Percentiles rank a stretch among this genome's conserved stretches.
phyloP scores from a whole-genome alignment of 1,139 yeast species.

The Pichia sp. region DNA sequence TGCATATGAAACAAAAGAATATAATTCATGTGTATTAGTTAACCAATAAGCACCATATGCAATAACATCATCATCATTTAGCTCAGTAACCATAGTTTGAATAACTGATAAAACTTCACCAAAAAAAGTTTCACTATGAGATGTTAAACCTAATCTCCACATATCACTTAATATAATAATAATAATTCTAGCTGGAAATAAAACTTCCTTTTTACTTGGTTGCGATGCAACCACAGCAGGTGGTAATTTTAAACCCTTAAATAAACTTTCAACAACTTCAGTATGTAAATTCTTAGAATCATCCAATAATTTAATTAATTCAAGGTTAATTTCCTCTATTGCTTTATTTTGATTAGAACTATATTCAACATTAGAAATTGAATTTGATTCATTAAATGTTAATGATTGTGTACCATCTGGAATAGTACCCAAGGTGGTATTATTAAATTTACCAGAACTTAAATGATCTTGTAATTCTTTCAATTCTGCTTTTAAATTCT shows the following conservation, averaged over 20 bases:
- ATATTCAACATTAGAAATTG: slow-evolving; percentile 12
- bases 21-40: slow-evolving; percentile 91
- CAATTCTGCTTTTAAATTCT: slow-evolving; percentile 48
- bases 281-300: slow-evolving; percentile 74
- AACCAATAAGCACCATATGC: slow-evolving; percentile 97
- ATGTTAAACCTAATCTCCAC: slow-evolving; percentile 96
- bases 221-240: slow-evolving; percentile 74
- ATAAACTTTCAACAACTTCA: slow-evolving; percentile 82
- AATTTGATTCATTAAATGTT: slow-evolving; percentile 14
- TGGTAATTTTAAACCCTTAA: slow-evolving; percentile 86
- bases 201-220: slow-evolving; percentile 81
- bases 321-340: slow-evolving; percentile 66
- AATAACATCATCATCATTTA: slow-evolving; percentile 81
- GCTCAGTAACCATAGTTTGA: slow-evolving; percentile 65
- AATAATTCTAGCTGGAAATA: slow-evolving; percentile 94
- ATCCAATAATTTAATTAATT: slow-evolving; percentile 64
- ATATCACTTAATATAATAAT: slow-evolving; percentile 89
- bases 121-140: slow-evolving; percentile 84
- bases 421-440: slow-evolving; percentile 18
- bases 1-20: slow-evolving; percentile 91
- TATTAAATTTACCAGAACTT: slow-evolving; percentile 19
- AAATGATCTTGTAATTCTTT: slow-evolving; percentile 29
- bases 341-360: slow-evolving; percentile 47
- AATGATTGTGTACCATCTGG: slow-evolving; percentile 32
- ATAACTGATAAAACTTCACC: slow-evolving; percentile 88